These are phyloP conservation scores for Penicillium bialowiezense DNA, from an alignment of 495 filamentous ascomycete species.

Conservation along the genomic window DNA sequence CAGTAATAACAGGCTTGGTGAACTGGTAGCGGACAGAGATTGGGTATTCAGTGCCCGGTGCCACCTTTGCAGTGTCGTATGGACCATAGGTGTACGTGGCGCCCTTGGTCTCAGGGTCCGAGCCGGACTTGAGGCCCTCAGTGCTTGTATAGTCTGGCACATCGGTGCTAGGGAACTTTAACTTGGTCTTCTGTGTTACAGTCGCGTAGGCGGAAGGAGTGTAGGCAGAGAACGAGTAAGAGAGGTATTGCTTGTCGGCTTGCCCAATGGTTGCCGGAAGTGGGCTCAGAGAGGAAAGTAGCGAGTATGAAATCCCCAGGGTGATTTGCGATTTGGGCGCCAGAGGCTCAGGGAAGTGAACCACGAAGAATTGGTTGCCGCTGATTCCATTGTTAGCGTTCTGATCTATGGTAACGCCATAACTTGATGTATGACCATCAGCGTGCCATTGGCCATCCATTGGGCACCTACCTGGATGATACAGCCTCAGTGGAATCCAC, in stretches of 20 bases:
- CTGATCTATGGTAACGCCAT: neutral
- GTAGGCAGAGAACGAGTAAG: conserved; percentile 80
- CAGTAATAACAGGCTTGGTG: conserved; percentile 82
- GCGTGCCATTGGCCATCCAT: conserved; percentile 23
- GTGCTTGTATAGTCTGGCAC: conserved; percentile 83
- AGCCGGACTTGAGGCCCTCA: conserved; percentile 57
- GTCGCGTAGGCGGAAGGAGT: conserved; percentile 77
- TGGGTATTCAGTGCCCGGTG: conserved; percentile 68
- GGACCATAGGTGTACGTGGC: conserved; percentile 89
- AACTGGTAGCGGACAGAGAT: conserved; percentile 89
- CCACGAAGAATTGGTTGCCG: conserved; percentile 77
- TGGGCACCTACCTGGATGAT: conserved; percentile 26
- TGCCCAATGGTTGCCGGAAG: conserved; percentile 80
- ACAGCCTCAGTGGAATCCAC: conserved; percentile 55
- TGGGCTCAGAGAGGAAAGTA: conserved; percentile 70
- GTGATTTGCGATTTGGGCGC: conserved; percentile 74
- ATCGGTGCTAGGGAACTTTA: conserved; percentile 78
- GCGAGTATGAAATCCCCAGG: conserved; percentile 77
- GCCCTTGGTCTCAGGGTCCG: conserved; percentile 80
- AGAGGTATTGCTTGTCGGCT: conserved; percentile 80
- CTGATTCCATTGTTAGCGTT: conserved; percentile 39
- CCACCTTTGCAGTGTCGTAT: conserved; percentile 64
- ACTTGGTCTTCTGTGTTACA: conserved; percentile 90
- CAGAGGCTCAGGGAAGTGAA: conserved; percentile 72
- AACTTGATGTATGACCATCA: neutral